Evolutionary conservation across 2,329 filamentous ascomycete genomes (phyloP).

Genomic region (Cytospora schulzeri): DNA sequence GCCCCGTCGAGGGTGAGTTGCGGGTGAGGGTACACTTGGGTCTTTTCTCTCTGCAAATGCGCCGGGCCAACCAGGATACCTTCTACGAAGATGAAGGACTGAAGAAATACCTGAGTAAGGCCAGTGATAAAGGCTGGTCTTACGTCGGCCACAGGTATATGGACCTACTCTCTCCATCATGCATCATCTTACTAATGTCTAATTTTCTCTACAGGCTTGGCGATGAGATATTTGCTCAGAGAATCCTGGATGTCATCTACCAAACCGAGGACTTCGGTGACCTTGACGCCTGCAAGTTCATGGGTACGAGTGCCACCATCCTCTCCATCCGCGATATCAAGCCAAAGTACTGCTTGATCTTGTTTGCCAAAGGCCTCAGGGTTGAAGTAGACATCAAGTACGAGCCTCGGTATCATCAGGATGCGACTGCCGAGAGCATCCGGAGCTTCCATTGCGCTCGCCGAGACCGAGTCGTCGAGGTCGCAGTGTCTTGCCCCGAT

Average conservation of each 20-base stretch:
- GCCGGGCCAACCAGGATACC: not conserved
- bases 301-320: slow-evolving; percentile 1
- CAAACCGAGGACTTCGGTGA: slow-evolving; percentile 10
- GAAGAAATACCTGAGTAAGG: slow-evolving; percentile 5
- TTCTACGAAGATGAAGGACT: slow-evolving; percentile 10
- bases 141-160: slow-evolving; percentile 13
- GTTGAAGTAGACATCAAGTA: slow-evolving; percentile 30
- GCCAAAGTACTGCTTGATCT: slow-evolving; percentile 25
- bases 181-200: not conserved
- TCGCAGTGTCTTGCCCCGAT: slow-evolving; percentile 38
- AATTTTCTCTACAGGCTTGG: slow-evolving; percentile 10
- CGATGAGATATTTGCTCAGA: slow-evolving; percentile 1
- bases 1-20: slow-evolving; percentile 16
- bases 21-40: slow-evolving; percentile 24
- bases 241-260: slow-evolving; percentile 20
- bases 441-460: slow-evolving; percentile 23
- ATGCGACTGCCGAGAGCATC: not conserved
- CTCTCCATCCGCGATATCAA: slow-evolving; percentile 21
- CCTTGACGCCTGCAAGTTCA: not conserved
- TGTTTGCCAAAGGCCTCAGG: slow-evolving; percentile 28
- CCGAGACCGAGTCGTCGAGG: slow-evolving; percentile 28
- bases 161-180: not conserved
- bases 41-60: slow-evolving; percentile 1
- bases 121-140: slow-evolving; percentile 13
- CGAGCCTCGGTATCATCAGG: not conserved